Evolutionary conservation across 208 protist genomes (phyloP), one percentile per base, ranked within the genome.

Genomic region (Wallacemonas sp.): DNA sequence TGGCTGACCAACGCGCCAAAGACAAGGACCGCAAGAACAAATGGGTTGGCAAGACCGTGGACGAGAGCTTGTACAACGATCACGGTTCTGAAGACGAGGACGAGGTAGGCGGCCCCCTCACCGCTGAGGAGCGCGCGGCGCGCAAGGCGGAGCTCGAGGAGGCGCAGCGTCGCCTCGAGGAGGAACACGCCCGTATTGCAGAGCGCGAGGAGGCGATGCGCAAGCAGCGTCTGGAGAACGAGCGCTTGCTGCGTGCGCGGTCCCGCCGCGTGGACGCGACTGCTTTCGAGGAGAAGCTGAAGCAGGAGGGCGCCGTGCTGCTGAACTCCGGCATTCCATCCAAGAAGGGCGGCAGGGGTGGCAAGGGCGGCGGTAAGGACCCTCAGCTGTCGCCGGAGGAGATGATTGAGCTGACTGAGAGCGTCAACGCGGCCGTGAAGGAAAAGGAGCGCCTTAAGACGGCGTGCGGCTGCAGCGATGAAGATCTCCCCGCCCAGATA

Each of bases 391-490:
- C 73, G 17, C 49, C 62, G 24, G 82, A 90, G 56, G 79, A 86
- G 14, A 60, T 81, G 45, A 63, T 44, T 3, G 74, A 85, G 70
- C 71, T 95, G 70, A 70, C 75, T 55, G 65, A 65, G 12, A 79
- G 89, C 27, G 84, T 93, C 33, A 71, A 67, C 27, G 65, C 72
- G 36, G 27, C 84, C 0, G 72, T 76, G 65, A 86, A 89, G 72
- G 84, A 86, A 47, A 82, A 85, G 66, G 72, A 83, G 46, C 80
- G 84, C 24, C 74, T 95, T 3, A 77, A 91, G 46, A 73, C 62
- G 24, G 84, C 89, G 15, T 56, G 92, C 58, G 62, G 74, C 55
- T 76, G 68, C 24, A 85, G 72, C 62, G 86, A 91, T 55, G 84
- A 88, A 22, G 84, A 91, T 21, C 72, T 91, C 36, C 63, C 79